These are phyloP conservation scores for Polygonum aviculare DNA, from an alignment of 148 eudicot genomes.

Conservation along the genomic window DNA sequence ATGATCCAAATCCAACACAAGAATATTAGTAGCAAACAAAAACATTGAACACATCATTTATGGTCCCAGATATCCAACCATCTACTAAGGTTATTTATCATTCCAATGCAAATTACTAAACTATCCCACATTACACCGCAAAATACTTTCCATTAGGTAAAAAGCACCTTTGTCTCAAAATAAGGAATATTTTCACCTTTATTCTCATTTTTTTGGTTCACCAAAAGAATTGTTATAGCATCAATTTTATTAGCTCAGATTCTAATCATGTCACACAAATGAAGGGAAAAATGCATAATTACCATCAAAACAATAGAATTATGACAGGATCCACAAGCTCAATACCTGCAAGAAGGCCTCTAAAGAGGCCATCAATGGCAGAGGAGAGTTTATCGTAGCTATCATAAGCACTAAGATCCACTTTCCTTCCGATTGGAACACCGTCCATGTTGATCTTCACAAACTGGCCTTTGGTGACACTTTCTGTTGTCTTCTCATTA, in stretches of 20 bases:
- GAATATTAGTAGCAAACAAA: conserved; percentile 5
- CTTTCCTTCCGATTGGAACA: conserved; percentile 91
- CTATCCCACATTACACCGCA: neutral
- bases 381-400: conserved; percentile 70
- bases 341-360: conserved; percentile 88
- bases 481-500: conserved; percentile 33
- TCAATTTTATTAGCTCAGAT: neutral
- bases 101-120: neutral
- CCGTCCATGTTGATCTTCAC: conserved; percentile 99
- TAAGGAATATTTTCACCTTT: neutral
- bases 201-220: neutral
- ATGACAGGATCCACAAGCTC: neutral
- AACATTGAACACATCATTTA: conserved; percentile 8
- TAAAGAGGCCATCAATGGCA: conserved; percentile 80
- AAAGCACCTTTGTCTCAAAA: neutral
- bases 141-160: neutral
- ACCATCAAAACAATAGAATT: neutral
- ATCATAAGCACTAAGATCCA: conserved; percentile 65
- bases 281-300: neutral
- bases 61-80: conserved; percentile 7
- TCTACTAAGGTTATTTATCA: neutral
- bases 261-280: neutral
- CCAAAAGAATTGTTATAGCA: neutral
- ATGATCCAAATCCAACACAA: conserved; percentile 7
- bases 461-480: conserved; percentile 43